phyloP scores from a whole-genome alignment of 352 stramenopile genomes.

The Thraustotheca clavata region DNA sequence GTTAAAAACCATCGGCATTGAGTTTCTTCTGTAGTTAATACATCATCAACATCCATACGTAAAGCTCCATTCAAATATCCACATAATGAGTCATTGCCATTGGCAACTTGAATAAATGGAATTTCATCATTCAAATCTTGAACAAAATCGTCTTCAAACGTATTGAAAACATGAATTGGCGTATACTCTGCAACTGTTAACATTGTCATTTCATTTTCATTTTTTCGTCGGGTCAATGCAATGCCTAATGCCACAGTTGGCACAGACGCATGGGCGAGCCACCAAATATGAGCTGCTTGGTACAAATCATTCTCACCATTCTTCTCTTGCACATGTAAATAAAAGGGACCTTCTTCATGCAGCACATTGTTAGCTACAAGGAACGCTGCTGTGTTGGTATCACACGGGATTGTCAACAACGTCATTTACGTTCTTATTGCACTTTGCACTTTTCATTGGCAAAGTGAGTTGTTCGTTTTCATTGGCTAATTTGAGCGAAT shows the following conservation, averaged over 20 bases:
- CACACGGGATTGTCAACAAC: neutral
- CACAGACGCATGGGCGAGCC: neutral
- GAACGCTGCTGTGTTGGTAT: neutral
- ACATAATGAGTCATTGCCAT: neutral
- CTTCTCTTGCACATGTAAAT: conserved; percentile 1
- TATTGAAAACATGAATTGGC: neutral
- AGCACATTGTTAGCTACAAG: neutral
- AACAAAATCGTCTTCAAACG: neutral
- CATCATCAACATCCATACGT: neutral
- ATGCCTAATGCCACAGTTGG: neutral
- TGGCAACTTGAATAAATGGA: neutral
- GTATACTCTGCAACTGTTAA: neutral
- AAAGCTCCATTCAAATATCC: neutral
- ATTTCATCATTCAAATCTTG: neutral
- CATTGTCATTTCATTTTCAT: conserved; percentile 19
- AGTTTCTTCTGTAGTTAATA: conserved; percentile 1
- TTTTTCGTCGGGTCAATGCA: conserved; percentile 4
- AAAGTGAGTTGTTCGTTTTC: no score
- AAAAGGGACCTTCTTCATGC: neutral
- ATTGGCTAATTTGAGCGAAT: no score
- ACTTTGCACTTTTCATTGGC: no score
- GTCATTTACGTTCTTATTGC: no score
- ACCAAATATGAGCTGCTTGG: neutral
- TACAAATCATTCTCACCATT: neutral
- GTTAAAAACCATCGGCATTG: conserved; percentile 7